Evolutionary conservation across 2,329 filamentous ascomycete genomes (phyloP), one percentile per base, ranked within the genome.

Genomic region (Cladosporium sphaerospermum): DNA sequence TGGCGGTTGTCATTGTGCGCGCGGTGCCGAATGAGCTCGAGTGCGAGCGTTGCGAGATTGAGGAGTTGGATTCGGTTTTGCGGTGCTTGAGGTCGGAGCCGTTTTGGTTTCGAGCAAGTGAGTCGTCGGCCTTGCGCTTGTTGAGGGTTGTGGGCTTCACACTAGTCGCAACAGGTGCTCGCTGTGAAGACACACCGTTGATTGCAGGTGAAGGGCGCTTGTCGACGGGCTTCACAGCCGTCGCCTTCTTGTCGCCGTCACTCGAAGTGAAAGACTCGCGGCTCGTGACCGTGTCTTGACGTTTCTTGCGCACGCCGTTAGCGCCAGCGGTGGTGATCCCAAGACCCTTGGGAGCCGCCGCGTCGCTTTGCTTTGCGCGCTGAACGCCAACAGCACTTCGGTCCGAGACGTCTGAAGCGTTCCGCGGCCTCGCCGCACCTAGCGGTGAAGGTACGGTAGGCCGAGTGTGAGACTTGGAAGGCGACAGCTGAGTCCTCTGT

Each of bases 371-470:
- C 55, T 55, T 59, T 9, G 45, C 45, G 16, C 60, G 61, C 45
- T 65, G 63, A 11, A 61, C 53, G 28, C 61, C 64, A 4, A 62
- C 48, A 9, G 59, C 60, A 39, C 54, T 57, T 45, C 62, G 54
- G 36, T 64, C 64, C 16, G 65, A 64, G 9, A 78, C 70, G 62
- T 84, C 79, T 16, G 80, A 83, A 28, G 78, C 78, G 63, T 81
- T 83, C 56, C 81, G 76, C 5, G 81, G 80, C 18, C 80, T 79
- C 2, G 81, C 83, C 6, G 79, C 80, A 9, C 78, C 80, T 9
- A 84, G 75, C 10, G 80, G 81, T 13, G 82, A 84, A 2, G 80
- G 80, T 50, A 83, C 83, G 62, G 77, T 78, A 1, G 81, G 79
- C 40, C 81, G 69, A 71, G 46, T 60, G 68, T 37, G 18, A 10